phyloP scores from a whole-genome alignment of 2,329 filamentous ascomycete species.

The Sodiomyces alkalinus region DNA sequence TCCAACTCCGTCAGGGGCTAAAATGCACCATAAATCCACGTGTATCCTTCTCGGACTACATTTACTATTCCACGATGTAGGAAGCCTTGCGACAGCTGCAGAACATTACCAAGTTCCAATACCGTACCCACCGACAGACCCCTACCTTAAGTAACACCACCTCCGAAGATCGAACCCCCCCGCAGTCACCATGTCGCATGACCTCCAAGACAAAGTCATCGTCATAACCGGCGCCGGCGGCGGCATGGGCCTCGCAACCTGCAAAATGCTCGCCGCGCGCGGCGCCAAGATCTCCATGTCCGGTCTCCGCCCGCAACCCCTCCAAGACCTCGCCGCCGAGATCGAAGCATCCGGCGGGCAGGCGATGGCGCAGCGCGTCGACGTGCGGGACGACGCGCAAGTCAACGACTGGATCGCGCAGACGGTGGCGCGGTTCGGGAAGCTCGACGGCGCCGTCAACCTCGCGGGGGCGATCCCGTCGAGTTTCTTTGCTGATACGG shows the following conservation, averaged over 20 bases:
- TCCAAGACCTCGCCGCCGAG: conserved; percentile 13
- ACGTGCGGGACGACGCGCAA: conserved; percentile 28
- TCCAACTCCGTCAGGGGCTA: too few relatives aligned
- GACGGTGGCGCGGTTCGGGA: conserved; percentile 32
- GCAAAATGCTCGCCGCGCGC: conserved; percentile 18
- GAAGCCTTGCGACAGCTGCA: too few relatives aligned
- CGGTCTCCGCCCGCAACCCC: conserved; percentile 18
- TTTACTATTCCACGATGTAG: too few relatives aligned
- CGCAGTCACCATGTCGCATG: too few relatives aligned
- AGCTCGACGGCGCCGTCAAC: conserved; percentile 39
- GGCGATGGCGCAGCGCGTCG: conserved; percentile 22
- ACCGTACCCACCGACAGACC: too few relatives aligned
- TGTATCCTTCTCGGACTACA: too few relatives aligned
- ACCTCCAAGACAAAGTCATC: conserved; percentile 16
- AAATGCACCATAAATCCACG: too few relatives aligned
- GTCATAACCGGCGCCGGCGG: conserved; percentile 17
- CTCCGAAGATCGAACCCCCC: too few relatives aligned
- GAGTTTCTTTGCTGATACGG: conserved; percentile 20
- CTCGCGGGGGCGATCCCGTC: conserved; percentile 35
- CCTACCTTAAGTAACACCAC: too few relatives aligned
- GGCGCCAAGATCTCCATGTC: conserved; percentile 22
- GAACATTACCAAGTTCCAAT: too few relatives aligned
- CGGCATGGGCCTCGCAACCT: conserved; percentile 25
- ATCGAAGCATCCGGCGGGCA: conserved; percentile 4
- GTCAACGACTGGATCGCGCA: conserved; percentile 35